Evolutionary conservation across 208 protist species (phyloP).

Genomic region (Crithidia mellificae): DNA sequence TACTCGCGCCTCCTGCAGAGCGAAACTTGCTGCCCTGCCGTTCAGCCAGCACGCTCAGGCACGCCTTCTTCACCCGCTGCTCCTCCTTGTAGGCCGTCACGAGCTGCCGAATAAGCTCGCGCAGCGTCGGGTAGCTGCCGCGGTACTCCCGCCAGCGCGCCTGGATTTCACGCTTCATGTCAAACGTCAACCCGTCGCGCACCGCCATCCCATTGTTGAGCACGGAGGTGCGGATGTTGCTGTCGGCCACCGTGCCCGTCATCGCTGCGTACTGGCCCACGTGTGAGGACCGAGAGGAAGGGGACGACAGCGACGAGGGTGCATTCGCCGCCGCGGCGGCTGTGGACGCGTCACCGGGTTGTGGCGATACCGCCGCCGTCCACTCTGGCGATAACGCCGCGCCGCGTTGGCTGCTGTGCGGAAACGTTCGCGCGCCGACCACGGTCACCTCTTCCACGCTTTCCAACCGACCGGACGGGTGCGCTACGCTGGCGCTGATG

Average conservation of each 20-base stretch:
- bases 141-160: constrained; percentile 24
- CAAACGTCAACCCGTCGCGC: neutral
- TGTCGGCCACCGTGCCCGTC: neutral
- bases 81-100: constrained; percentile 26
- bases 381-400: too few relatives aligned
- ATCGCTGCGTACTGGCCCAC: too few relatives aligned
- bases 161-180: constrained; percentile 15
- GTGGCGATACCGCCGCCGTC: neutral
- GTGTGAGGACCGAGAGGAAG: too few relatives aligned
- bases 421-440: neutral
- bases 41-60: neutral
- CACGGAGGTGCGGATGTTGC: neutral
- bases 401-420: neutral
- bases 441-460: neutral
- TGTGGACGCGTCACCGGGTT: too few relatives aligned
- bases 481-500: too few relatives aligned
- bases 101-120: constrained; percentile 23
- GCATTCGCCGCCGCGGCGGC: neutral
- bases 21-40: neutral
- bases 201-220: neutral
- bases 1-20: neutral
- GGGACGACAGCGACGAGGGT: neutral
- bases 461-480: too few relatives aligned
- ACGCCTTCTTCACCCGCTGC: constrained; percentile 21
- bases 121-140: constrained; percentile 30